phyloP scores from a whole-genome alignment of 2,329 filamentous ascomycete species.

The Trichoderma sp. region DNA sequence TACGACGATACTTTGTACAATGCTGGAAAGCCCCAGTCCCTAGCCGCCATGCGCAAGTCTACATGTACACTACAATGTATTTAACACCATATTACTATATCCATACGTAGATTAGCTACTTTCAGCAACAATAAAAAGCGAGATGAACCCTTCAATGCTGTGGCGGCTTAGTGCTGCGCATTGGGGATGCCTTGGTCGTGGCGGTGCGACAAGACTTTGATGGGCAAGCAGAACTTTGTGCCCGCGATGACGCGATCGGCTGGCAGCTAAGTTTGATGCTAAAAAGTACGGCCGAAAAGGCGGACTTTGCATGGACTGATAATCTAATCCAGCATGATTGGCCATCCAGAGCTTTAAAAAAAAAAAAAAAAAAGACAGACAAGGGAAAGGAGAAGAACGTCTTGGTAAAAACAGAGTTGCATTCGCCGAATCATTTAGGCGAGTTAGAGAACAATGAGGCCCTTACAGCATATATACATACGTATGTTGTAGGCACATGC shows the following conservation, averaged over 20 bases:
- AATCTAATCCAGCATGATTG: background rate
- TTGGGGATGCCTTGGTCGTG: background rate
- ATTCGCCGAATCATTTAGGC: constrained; percentile 14
- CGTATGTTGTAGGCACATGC: background rate
- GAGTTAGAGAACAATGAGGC: background rate
- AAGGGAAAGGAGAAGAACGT: background rate
- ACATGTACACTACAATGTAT: background rate
- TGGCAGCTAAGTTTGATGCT: background rate
- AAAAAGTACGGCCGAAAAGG: constrained; percentile 15
- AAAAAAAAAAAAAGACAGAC: background rate
- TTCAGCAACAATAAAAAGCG: background rate
- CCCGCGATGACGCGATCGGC: constrained; percentile 16
- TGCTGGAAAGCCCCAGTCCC: background rate
- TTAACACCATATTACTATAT: background rate
- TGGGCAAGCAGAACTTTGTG: constrained; percentile 12
- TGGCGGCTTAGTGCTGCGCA: background rate
- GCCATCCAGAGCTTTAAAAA: background rate
- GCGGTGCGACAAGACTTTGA: background rate
- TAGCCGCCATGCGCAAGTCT: background rate
- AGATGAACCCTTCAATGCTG: background rate
- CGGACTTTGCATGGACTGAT: background rate
- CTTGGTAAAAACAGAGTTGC: background rate
- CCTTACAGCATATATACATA: background rate
- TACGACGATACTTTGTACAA: background rate
- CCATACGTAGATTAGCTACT: background rate